Evolutionary conservation across 2,329 filamentous ascomycete genomes (phyloP).

Genomic region (Fusarium mangiferae): DNA sequence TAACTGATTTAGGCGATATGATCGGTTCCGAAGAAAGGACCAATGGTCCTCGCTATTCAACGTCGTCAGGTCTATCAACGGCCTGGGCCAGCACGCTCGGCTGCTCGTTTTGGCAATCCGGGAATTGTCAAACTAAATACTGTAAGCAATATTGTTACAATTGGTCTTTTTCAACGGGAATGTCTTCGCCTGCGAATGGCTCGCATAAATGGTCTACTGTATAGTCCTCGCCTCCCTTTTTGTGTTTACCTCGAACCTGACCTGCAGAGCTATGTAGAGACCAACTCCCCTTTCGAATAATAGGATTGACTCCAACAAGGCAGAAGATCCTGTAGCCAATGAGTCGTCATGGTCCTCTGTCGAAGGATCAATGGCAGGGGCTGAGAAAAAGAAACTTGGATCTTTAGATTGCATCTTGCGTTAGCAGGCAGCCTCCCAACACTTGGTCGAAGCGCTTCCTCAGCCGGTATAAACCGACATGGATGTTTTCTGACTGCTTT

Average conservation of each 20-base stretch:
- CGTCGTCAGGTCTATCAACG: constrained; percentile 17
- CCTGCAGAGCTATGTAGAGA: constrained; percentile 22
- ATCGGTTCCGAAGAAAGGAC: constrained; percentile 8
- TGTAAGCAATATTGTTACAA: not conserved
- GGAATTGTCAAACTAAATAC: constrained; percentile 6
- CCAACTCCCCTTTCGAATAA: constrained; percentile 22
- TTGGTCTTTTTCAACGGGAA: not conserved
- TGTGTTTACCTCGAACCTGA: constrained; percentile 35
- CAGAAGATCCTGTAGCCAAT: not conserved
- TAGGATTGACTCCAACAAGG: not conserved
- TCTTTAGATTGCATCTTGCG: constrained; percentile 32
- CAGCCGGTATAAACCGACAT: constrained; percentile 29
- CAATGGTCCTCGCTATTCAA: not conserved
- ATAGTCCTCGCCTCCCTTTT: constrained; percentile 5
- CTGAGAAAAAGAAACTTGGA: constrained; percentile 22
- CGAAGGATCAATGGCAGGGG: not conserved
- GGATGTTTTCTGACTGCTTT: not conserved
- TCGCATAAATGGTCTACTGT: constrained; percentile 25
- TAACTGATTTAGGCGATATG: not conserved
- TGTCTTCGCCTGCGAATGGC: constrained; percentile 21
- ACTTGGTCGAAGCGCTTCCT: constrained; percentile 15
- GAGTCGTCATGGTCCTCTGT: not conserved
- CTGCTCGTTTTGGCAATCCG: not conserved
- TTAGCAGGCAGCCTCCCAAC: constrained; percentile 4
- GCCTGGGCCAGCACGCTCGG: constrained; percentile 1